Conservation (phyloP, 257 asterid genomes). For the Echium plantagineum region DNA sequence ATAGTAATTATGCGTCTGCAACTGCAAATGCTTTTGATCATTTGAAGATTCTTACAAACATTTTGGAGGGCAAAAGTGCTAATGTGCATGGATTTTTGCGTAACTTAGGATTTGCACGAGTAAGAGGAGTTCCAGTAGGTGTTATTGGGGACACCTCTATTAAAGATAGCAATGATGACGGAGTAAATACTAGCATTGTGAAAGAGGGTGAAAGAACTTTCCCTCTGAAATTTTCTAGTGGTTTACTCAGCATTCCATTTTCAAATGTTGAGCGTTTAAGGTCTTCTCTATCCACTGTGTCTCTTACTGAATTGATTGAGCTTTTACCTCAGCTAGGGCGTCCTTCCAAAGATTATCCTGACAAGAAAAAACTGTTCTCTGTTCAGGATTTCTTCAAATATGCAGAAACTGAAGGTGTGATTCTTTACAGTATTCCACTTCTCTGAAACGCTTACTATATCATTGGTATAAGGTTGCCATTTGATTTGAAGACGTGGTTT, state of each 20-base stretch:
- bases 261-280: constrained; percentile 90
- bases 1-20: constrained; percentile 16
- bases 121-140: constrained; percentile 83
- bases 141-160: constrained; percentile 49
- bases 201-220: constrained; percentile 54
- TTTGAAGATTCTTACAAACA: constrained; percentile 39
- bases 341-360: constrained; percentile 86
- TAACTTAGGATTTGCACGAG: constrained; percentile 79
- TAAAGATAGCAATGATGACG: constrained; percentile 44
- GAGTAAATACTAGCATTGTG: constrained; percentile 37
- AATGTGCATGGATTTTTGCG: constrained; percentile 77
- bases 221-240: constrained; percentile 50
- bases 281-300: constrained; percentile 70
- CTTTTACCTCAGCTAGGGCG: constrained; percentile 80
- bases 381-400: constrained; percentile 98
- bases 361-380: constrained; percentile 84
- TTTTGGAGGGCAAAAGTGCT: constrained; percentile 78
- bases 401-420: constrained; percentile 90
- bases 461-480: no score
- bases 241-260: constrained; percentile 80
- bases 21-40: constrained; percentile 39
- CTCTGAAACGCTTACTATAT: no score
- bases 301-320: constrained; percentile 78
- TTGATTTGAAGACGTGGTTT: no score
- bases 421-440: background rate